Conservation (phyloP, 768 basidiomycete species). For the Rhizopogon rudus region DNA sequence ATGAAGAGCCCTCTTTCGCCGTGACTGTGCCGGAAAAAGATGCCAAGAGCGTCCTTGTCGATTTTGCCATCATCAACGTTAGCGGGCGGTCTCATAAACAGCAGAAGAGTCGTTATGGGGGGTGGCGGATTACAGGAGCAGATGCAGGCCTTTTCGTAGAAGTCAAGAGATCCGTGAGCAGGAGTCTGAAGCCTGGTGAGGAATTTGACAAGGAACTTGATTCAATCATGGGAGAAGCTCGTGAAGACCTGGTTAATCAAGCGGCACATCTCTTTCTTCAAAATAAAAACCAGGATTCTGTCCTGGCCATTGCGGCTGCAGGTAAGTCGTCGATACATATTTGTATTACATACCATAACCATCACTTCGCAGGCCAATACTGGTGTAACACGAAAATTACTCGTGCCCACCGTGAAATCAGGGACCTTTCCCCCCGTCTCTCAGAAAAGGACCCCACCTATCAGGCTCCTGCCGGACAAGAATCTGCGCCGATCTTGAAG, state of each 20-base stretch:
- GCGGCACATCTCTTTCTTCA: background rate
- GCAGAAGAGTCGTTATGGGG: background rate
- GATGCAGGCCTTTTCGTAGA: background rate
- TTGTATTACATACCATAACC: background rate
- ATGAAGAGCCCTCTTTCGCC: background rate
- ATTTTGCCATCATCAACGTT: background rate
- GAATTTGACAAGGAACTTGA: background rate
- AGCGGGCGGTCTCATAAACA: background rate
- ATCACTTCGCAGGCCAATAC: background rate
- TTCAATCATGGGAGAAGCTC: background rate
- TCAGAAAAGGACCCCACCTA: background rate
- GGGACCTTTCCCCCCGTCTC: accelerated
- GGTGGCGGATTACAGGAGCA: background rate
- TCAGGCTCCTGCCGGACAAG: background rate
- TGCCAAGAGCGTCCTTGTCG: background rate
- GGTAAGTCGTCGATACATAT: background rate
- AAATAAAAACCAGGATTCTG: background rate
- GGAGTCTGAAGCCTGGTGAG: background rate
- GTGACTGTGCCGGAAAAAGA: background rate
- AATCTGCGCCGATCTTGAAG: background rate
- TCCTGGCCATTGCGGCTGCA: background rate
- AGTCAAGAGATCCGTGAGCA: background rate
- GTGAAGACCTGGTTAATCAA: background rate
- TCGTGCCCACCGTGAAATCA: background rate
- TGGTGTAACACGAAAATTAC: background rate